Evolutionary conservation across 495 filamentous ascomycete genomes (phyloP).

Genomic region (Penicillium ucsense): DNA sequence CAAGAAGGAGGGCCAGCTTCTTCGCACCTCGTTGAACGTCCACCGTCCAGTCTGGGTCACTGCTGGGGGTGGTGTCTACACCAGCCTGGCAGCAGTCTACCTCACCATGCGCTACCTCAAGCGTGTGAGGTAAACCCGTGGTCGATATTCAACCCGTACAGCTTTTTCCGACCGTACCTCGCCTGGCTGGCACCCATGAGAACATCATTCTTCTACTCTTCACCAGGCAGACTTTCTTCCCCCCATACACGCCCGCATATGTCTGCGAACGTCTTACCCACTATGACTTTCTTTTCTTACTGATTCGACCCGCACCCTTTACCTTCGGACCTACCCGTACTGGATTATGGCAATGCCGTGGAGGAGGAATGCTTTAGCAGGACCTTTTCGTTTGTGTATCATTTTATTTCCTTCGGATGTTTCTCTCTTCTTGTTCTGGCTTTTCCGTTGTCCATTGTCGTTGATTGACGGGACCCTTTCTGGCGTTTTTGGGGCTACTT

Average conservation of each 20-base stretch:
- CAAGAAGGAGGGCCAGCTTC: constrained; percentile 20
- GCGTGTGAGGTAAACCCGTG: constrained; percentile 8
- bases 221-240: constrained; percentile 3
- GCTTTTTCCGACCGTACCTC: no score
- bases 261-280: no score
- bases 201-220: not conserved
- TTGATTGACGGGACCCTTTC: constrained; percentile 12
- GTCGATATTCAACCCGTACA: not conserved
- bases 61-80: constrained; percentile 30
- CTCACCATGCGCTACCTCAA: constrained; percentile 31
- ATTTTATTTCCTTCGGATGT: not conserved
- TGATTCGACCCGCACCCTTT: not conserved
- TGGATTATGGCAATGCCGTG: constrained; percentile 5
- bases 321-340: not conserved
- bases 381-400: constrained; percentile 13
- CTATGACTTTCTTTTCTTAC: not conserved
- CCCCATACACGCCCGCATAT: not conserved
- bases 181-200: no score
- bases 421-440: not conserved
- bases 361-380: constrained; percentile 5
- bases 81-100: constrained; percentile 27
- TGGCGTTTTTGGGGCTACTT: constrained; percentile 17
- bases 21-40: constrained; percentile 28
- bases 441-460: constrained; percentile 1
- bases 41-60: constrained; percentile 37